phyloP scores from a whole-genome alignment of 257 asterid species.

The Craterostigma plantagineum region DNA sequence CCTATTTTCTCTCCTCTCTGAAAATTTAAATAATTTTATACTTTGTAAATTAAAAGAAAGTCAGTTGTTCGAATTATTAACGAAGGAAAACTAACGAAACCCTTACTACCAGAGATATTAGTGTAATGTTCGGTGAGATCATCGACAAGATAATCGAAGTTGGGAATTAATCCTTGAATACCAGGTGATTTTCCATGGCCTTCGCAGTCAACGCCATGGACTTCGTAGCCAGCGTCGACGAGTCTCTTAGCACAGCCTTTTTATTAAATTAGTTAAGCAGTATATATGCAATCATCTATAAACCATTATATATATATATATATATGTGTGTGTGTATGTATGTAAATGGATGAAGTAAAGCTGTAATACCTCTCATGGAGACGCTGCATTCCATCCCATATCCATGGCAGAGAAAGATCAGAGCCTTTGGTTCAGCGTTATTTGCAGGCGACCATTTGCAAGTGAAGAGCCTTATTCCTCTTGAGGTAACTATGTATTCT shows the following conservation, averaged over 20 bases:
- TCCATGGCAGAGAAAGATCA: slow-evolving; percentile 56
- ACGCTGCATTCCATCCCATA: slow-evolving; percentile 52
- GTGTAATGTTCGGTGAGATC: slow-evolving; percentile 5
- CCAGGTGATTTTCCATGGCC: slow-evolving; percentile 38
- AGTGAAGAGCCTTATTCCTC: slow-evolving; percentile 49
- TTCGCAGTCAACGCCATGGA: slow-evolving; percentile 20
- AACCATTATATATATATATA: too few relatives aligned
- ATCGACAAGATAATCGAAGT: slow-evolving; percentile 17
- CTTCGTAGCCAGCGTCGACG: slow-evolving; percentile 8
- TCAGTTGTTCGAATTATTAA: too few relatives aligned
- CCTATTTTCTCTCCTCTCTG: slow-evolving; percentile 6
- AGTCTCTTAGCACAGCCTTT: background rate
- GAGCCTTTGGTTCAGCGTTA: slow-evolving; percentile 35
- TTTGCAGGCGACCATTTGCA: slow-evolving; percentile 49
- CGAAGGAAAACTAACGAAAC: background rate
- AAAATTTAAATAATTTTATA: background rate
- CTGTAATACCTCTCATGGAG: slow-evolving; percentile 31
- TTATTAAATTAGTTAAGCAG: background rate
- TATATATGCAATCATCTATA: background rate
- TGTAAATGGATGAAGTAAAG: too few relatives aligned
- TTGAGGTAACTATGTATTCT: slow-evolving; percentile 34
- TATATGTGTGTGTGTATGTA: too few relatives aligned
- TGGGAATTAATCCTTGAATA: slow-evolving; percentile 21
- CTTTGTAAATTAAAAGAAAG: too few relatives aligned
- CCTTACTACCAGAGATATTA: slow-evolving; percentile 1